Conservation (phyloP, 2,329 filamentous ascomycete species). For the Coleophoma eucalyptorum region DNA sequence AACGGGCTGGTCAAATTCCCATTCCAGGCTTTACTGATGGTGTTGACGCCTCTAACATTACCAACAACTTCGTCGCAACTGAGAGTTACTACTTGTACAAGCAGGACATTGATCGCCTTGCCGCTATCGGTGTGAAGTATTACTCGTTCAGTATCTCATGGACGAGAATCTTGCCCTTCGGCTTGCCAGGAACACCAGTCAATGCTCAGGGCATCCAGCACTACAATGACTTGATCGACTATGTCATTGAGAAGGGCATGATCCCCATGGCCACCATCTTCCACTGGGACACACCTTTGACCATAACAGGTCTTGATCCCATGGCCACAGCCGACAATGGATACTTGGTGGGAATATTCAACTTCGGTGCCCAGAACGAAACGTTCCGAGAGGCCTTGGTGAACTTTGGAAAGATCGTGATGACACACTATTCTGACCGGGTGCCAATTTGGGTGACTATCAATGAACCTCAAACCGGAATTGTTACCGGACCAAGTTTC, state of each 20-base stretch:
- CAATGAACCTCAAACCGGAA: slow-evolving; percentile 28
- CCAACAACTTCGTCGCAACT: slow-evolving; percentile 24
- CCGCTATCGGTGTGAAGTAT: slow-evolving; percentile 45
- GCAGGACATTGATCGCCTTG: slow-evolving; percentile 45
- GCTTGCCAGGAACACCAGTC: slow-evolving; percentile 41
- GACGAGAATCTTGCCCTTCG: slow-evolving; percentile 49
- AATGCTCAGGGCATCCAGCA: slow-evolving; percentile 44
- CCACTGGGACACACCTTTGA: not conserved
- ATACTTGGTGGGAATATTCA: slow-evolving; percentile 7
- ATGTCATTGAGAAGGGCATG: not conserved
- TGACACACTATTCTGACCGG: slow-evolving; percentile 29
- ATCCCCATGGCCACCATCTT: not conserved
- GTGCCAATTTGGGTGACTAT: slow-evolving; percentile 35
- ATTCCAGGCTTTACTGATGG: slow-evolving; percentile 31
- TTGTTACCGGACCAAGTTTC: slow-evolving; percentile 29
- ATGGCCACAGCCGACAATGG: slow-evolving; percentile 6
- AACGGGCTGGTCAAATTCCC: slow-evolving; percentile 32
- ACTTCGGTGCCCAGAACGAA: slow-evolving; percentile 33
- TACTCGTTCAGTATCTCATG: slow-evolving; percentile 51
- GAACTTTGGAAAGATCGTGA: slow-evolving; percentile 31
- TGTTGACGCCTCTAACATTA: slow-evolving; percentile 19
- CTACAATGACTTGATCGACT: slow-evolving; percentile 43
- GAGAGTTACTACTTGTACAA: not conserved
- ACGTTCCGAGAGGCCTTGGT: slow-evolving; percentile 6
- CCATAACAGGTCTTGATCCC: not conserved